A percentile compares a stretch with the other conserved stretches of the same genome.
phyloP scores from a whole-genome alignment of 2,329 filamentous ascomycete genomes.

The Achaetomium macrosporum region DNA sequence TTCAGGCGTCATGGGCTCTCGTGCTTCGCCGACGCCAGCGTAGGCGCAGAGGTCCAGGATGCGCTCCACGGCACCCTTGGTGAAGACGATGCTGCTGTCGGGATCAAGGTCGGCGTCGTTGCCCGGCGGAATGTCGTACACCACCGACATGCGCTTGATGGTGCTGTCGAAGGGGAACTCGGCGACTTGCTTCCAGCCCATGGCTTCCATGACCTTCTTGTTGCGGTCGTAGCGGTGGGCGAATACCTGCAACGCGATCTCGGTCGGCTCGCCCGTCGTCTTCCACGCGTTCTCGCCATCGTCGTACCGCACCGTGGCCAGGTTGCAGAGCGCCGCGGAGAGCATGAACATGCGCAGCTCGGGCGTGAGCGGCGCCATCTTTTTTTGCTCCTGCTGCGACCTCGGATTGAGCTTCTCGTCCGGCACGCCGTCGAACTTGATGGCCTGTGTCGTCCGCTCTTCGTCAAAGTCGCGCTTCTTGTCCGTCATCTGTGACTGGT shows the following conservation, averaged over 20 bases:
- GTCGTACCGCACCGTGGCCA: slow-evolving; percentile 52
- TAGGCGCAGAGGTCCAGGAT: slow-evolving; percentile 51
- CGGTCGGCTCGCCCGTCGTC: slow-evolving; percentile 65
- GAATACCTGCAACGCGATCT: slow-evolving; percentile 72
- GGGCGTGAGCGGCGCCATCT: slow-evolving; percentile 41
- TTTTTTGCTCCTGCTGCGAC: slow-evolving; percentile 30
- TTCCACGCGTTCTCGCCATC: slow-evolving; percentile 55
- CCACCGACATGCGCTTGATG: slow-evolving; percentile 75
- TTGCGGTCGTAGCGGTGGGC: slow-evolving; percentile 60
- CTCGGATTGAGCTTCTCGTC: slow-evolving; percentile 46
- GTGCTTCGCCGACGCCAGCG: slow-evolving; percentile 38
- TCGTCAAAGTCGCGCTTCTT: slow-evolving; percentile 50
- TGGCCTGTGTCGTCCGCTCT: slow-evolving; percentile 53
- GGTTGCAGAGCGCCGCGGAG: slow-evolving; percentile 59
- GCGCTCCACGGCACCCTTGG: slow-evolving; percentile 58
- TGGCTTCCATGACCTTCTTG: slow-evolving; percentile 45
- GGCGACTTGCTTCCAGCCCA: slow-evolving; percentile 57
- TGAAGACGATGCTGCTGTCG: slow-evolving; percentile 49
- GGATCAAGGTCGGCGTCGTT: slow-evolving; percentile 35
- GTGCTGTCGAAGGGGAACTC: slow-evolving; percentile 76
- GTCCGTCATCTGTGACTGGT: slow-evolving; percentile 23
- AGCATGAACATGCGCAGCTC: slow-evolving; percentile 47
- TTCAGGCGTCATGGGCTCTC: slow-evolving; percentile 44
- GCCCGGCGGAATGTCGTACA: slow-evolving; percentile 50
- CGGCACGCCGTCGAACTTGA: slow-evolving; percentile 56